phyloP scores from a whole-genome alignment of 2,329 filamentous ascomycete genomes.

The Byssoonygena ceratinophila region DNA sequence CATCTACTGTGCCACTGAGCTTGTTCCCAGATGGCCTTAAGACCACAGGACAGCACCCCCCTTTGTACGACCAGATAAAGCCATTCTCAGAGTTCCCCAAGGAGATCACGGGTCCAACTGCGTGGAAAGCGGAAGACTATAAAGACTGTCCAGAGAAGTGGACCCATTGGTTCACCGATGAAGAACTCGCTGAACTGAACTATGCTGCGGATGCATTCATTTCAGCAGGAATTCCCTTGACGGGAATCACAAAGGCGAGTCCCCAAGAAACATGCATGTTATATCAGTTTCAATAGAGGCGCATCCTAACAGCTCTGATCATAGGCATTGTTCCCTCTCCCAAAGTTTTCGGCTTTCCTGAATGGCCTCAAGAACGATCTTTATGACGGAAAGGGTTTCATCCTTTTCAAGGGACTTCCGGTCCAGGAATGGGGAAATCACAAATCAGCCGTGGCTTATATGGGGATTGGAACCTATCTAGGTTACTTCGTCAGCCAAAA shows the following conservation, averaged over 20 bases:
- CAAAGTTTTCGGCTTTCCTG: slow-evolving; percentile 46
- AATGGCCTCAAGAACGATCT: slow-evolving; percentile 51
- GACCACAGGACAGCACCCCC: slow-evolving; percentile 62
- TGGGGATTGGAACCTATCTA: slow-evolving; percentile 75
- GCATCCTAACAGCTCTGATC: slow-evolving; percentile 3
- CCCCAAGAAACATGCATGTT: not conserved
- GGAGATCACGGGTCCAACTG: slow-evolving; percentile 58
- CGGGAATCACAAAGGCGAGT: slow-evolving; percentile 54
- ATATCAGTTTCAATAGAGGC: not conserved
- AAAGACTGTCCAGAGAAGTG: slow-evolving; percentile 54
- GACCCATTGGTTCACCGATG: slow-evolving; percentile 58
- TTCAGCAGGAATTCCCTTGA: slow-evolving; percentile 53
- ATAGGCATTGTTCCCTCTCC: slow-evolving; percentile 52
- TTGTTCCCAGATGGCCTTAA: slow-evolving; percentile 57
- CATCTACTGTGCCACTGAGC: slow-evolving; percentile 16
- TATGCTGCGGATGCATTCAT: slow-evolving; percentile 59
- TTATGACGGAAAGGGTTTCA: slow-evolving; percentile 80
- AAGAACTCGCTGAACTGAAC: slow-evolving; percentile 59
- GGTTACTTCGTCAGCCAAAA: slow-evolving; percentile 87
- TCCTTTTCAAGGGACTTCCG: slow-evolving; percentile 78
- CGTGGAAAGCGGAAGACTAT: slow-evolving; percentile 61
- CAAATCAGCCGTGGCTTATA: slow-evolving; percentile 80
- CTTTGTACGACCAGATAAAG: slow-evolving; percentile 53
- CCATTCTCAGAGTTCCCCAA: slow-evolving; percentile 62
- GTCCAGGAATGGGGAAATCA: slow-evolving; percentile 62